phyloP scores from a whole-genome alignment of 768 basidiomycete species.

The Rhizopogon roseolus region DNA sequence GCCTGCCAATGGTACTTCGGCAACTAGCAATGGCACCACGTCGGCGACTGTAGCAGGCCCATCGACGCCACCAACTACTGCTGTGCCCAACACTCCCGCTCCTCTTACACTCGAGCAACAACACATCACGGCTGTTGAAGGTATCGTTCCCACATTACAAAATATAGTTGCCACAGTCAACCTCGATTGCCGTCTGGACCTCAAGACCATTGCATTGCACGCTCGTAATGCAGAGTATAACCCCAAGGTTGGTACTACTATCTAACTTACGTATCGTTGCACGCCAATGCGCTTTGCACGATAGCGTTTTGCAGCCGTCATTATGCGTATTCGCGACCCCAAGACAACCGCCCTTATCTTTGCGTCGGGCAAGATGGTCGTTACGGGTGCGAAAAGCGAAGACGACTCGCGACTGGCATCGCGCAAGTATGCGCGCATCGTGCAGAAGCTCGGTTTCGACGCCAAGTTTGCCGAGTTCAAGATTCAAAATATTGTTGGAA shows the following conservation, averaged over 20 bases:
- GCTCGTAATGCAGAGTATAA: constrained; percentile 99
- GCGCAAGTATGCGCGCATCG: constrained; percentile 97
- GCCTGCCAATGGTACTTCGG: constrained; percentile 24
- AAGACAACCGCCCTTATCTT: no score
- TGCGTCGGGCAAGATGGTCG: no score
- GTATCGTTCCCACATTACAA: constrained; percentile 96
- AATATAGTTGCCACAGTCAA: constrained; percentile 99
- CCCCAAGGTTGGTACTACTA: constrained; percentile 86
- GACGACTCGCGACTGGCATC: constrained; percentile 84
- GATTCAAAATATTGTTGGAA: constrained; percentile 98
- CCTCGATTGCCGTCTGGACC: constrained; percentile 90
- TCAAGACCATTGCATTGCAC: constrained; percentile 98
- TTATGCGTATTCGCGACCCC: no score
- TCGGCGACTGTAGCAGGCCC: constrained; percentile 50
- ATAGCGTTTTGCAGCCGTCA: constrained; percentile 44
- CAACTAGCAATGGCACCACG: constrained; percentile 25
- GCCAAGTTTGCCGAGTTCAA: constrained; percentile 99
- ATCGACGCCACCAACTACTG: constrained; percentile 45
- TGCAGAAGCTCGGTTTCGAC: constrained; percentile 84
- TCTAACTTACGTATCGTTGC: constrained; percentile 31
- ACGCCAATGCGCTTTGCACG: constrained; percentile 61
- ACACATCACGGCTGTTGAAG: constrained; percentile 94
- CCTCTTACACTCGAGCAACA: constrained; percentile 86
- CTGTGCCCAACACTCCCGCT: constrained; percentile 60
- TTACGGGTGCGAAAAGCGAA: no score